Evolutionary conservation across 2,329 filamentous ascomycete genomes (phyloP), one percentile per base, ranked within the genome.

Genomic region (Fusarium subglutinans): DNA sequence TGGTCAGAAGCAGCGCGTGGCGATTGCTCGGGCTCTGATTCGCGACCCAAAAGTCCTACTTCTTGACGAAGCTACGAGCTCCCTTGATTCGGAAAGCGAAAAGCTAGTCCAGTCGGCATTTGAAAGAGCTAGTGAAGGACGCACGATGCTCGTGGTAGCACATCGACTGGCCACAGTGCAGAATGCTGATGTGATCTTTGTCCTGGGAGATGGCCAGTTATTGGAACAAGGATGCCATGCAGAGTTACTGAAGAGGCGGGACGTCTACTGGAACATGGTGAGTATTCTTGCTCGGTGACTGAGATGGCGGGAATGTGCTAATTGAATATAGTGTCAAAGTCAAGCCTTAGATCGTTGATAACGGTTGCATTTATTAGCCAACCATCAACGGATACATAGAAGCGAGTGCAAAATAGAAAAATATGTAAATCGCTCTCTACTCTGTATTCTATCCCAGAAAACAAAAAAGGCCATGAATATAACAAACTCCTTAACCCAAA

Each of bases 151-250:
- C 7, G 92, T 93, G 6, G 93, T 96, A 17, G 94, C 94, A 3
- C 94, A 96, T 80, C 86, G 93, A 20, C 84, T 96, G 55, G 91
- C 91, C 1, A 96, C 92, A 18, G 90, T 95, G 26, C 93, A 93
- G 80, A 92, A 95, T 75, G 92, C 93, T 3, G 91, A 96, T 80
- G 84, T 91, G n/a, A 95, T 95, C 47, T 94, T 93, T 76, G 93
- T 96, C 1, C 89, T 96, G 54, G 92, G 92, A 17, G 87, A 91
- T 69, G 82, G 91, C 30, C 87, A 85, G 73, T 83, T 90, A 48
- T 77, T 90, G 17, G 88, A 90, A 79, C 82, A 86, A 78, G 88
- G 88, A 17, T 89, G 78, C 24, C 88, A 90, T 69, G 66, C 66
- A 4, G 88, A 90, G 76, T 75, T 90, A 66, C 69, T 90, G 69